Evolutionary conservation across 495 filamentous ascomycete species (phyloP).

Genomic region (Talaromyces trachyspermus): DNA sequence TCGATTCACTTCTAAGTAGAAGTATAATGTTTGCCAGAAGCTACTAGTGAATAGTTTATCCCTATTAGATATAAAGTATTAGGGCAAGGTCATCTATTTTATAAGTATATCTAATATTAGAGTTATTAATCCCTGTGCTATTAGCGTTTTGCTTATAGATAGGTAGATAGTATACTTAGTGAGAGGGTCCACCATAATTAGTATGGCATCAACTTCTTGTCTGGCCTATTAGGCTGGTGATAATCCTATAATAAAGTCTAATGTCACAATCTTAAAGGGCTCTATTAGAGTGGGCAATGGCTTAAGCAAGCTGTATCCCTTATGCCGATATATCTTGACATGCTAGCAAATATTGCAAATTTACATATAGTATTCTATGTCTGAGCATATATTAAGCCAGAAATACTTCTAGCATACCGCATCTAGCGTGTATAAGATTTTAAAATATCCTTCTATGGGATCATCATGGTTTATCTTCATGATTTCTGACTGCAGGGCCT

Average conservation of each 20-base stretch:
- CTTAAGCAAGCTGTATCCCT: no score
- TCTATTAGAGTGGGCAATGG: no score
- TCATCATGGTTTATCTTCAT: no score
- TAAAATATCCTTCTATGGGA: slow-evolving; percentile 1
- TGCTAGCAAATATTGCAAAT: background rate
- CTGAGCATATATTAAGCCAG: background rate
- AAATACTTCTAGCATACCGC: background rate
- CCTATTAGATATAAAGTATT: no score
- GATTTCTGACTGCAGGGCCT: no score
- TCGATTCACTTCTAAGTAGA: slow-evolving; percentile 8
- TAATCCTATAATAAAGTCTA: background rate
- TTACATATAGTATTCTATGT: background rate
- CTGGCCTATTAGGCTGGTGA: background rate
- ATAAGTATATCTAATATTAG: background rate
- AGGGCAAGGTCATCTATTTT: background rate
- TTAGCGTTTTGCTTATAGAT: no score
- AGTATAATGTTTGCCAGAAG: slow-evolving; percentile 14
- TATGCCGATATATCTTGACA: no score
- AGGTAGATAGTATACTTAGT: background rate
- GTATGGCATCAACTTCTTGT: background rate
- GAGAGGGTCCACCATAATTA: slow-evolving; percentile 1
- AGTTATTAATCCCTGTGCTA: background rate
- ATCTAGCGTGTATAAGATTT: background rate
- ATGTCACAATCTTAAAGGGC: no score
- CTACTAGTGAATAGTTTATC: slow-evolving; percentile 8